Conservation (phyloP, 176 grass and related monocot species). For the Carex myosuroides region DNA sequence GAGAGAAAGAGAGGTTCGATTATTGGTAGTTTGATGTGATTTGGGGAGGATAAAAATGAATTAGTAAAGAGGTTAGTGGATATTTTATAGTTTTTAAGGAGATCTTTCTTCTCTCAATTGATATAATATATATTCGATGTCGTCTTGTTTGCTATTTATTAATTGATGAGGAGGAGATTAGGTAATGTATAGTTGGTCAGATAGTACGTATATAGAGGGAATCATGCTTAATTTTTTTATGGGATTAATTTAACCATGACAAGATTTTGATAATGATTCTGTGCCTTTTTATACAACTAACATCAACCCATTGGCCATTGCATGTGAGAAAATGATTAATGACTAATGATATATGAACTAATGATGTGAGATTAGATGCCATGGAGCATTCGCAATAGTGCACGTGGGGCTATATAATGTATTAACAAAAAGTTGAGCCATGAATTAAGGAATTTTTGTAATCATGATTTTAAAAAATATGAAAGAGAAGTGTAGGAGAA, state of each 20-base stretch:
- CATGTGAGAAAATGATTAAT: neutral
- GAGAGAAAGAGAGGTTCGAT: neutral
- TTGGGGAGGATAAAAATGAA: neutral
- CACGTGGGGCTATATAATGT: conserved; percentile 2
- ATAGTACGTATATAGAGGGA: neutral
- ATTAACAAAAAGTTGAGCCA: neutral
- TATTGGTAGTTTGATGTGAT: conserved; percentile 1
- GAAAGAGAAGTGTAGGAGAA: neutral
- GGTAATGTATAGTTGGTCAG: neutral
- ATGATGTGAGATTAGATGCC: neutral
- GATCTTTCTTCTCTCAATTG: neutral
- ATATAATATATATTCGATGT: neutral
- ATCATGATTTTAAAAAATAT: neutral
- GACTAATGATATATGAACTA: conserved; percentile 6
- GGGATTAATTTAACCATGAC: neutral
- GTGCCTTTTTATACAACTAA: neutral
- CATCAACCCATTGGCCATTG: neutral
- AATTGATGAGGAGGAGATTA: neutral
- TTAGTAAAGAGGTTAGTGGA: neutral
- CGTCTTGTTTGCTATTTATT: neutral
- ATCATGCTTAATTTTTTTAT: neutral
- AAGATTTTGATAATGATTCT: conserved; percentile 8
- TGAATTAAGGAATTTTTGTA: neutral
- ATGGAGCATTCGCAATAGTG: neutral
- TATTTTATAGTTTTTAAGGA: neutral